A percentile compares a stretch with the other conserved stretches of the same genome.
Conservation (phyloP, 306 rosid genomes). For the Sphenostylis stenocarpa region DNA sequence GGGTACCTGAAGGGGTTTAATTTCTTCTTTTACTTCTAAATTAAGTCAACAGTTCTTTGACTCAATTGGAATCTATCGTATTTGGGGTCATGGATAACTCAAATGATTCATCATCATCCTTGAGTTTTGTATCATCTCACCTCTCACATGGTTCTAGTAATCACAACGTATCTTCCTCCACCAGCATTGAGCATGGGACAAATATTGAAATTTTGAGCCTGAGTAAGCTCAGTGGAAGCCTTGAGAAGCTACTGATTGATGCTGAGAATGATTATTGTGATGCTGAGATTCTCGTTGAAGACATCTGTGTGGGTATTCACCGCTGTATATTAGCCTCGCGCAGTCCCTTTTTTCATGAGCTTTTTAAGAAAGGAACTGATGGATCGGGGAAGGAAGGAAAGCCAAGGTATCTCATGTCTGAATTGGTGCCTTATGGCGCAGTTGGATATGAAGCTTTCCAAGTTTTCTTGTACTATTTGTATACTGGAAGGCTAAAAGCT, state of each 20-base stretch:
- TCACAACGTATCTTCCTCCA: conserved; percentile 46
- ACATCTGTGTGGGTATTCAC: conserved; percentile 60
- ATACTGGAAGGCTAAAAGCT: conserved; percentile 77
- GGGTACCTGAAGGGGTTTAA: neutral
- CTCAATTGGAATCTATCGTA: conserved; percentile 22
- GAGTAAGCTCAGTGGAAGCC: conserved; percentile 70
- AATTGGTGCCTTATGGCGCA: conserved; percentile 60
- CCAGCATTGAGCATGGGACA: conserved; percentile 43
- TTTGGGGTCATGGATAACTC: conserved; percentile 56
- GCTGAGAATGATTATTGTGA: conserved; percentile 69
- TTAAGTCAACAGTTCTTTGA: conserved; percentile 23
- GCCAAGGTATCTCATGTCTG: conserved; percentile 68
- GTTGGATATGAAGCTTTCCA: conserved; percentile 75
- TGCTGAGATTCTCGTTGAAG: conserved; percentile 78
- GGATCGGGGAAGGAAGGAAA: conserved; percentile 53
- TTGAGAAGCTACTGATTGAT: conserved; percentile 72
- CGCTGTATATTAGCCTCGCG: conserved; percentile 79
- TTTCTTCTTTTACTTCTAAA: conserved; percentile 20
- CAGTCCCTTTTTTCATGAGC: conserved; percentile 73
- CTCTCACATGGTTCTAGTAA: conserved; percentile 68
- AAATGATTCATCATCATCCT: conserved; percentile 69
- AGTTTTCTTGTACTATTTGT: conserved; percentile 77
- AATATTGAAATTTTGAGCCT: conserved; percentile 64
- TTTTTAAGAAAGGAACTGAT: conserved; percentile 60
- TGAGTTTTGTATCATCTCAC: conserved; percentile 78